Base-by-base conservation (phyloP, 805 yeast species). In the Blastobotrys americana region DNA sequence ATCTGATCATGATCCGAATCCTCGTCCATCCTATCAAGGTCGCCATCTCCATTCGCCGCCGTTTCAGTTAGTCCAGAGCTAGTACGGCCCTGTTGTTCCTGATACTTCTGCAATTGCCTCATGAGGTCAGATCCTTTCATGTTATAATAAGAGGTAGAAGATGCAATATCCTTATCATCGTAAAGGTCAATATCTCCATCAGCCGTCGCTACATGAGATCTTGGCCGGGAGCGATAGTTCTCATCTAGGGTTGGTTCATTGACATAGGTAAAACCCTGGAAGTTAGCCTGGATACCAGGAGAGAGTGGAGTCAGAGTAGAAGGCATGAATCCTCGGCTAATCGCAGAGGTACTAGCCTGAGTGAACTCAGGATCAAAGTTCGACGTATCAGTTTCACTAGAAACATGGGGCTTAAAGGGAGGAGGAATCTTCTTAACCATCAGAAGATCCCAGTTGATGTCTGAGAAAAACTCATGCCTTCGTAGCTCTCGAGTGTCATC, bases 311-410 rank as follows among this genome's bases (percentile, higher is more conserved):
- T 20, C 78, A 70, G 9, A 77, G 80, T 51, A 71, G 39, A 27
- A 6, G 60, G 53, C 42, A 66, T 64, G 57, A 54, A 67, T 57
- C 57, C 66, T 60, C 81, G 71, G 72, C 68, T 82, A 62, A 88
- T 76, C 34, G 80, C 80, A 5, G 95, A 82, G 0, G 96, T 87
- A 15, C 94, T 82, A 36, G 95, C 86, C 56, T 81, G 82, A 17
- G 98, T 93, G 66, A 93, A 93, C 65, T 93, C 97, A 3, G 98
- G 97, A 62, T 93, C 98, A 65, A 93, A 93, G 66, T 93, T 93
- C 3, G 96, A 85, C 2, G 96, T 90, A 64, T 93, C 98, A 2
- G 93, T 80, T 60, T 93, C 98, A 34, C 86, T 81, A 6, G 82
- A 69, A 52, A 93, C 75, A 61, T 87, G 96, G 2, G 98, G 98